Base-by-base conservation (phyloP, 441 rosid species). In the Aleurites moluccanus region DNA sequence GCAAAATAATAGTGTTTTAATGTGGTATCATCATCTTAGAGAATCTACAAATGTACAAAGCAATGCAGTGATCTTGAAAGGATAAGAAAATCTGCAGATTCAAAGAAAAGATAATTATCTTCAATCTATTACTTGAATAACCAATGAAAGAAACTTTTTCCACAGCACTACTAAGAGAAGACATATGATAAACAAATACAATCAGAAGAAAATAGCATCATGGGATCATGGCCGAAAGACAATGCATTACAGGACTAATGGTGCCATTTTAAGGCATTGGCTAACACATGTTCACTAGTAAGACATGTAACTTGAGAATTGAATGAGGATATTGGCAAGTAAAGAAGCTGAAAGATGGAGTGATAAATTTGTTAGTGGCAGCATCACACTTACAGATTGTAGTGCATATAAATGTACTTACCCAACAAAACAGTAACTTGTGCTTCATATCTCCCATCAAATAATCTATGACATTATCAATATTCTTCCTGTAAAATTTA, bases 381-480 rank as follows among this genome's bases (percentile, higher is more conserved):
- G 55, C 59, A 65, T 71, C 21, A 23, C 14, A 28, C 23, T 28
- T 20, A 45, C 25, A 53, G 47, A 69, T 42, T 72, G 9, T 62
- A 21, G 10, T 4, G 25, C 8, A n/a, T 7, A 55, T 13, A 10
- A 45, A 27, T 45, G 64, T 53, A 73, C 83, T 60, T 84, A 95
- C 99, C 99, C 97, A 95, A 79, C 92, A 89, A 85, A 95, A 93
- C 61, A 95, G 83, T 77, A 91, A 73, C 81, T 85, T 89, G 40
- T 73, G 77, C 90, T 82, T 90, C 90, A 88, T 64, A 84, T 93
- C 92, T 52, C 92, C 94, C 78, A 95, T 75, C 80, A 93, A 78
- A 83, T 65, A 85, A 56, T 88, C 84, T 69, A 92, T 78, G 71
- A 91, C 73, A 72, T 79, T 84, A 16, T 82, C 85, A 42, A 95